Base-by-base conservation (phyloP, 2,329 filamentous ascomycete genomes). In the Xylariaceae sp. region DNA sequence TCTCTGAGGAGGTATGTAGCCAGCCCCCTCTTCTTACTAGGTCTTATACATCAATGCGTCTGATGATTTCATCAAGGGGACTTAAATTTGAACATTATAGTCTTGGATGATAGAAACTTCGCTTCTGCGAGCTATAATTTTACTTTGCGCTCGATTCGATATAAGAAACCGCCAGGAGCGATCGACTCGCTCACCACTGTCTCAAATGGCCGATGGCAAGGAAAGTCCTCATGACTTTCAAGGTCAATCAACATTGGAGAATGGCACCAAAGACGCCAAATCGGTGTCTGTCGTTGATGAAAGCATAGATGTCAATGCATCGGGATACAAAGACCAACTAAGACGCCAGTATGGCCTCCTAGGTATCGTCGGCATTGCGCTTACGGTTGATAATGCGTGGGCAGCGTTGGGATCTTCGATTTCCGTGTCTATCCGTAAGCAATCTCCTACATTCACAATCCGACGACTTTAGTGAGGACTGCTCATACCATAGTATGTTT, bases 301-400 rank as follows among this genome's bases (percentile, higher is more conserved):
- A 40, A 75, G 76, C 11, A 67, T 75, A 31, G 63, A 75, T n/a
- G 66, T 87, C 63, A 87, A 87, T 61, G 82, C 81, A 1, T 83
- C 83, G 2, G 83, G 84, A 6, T 82, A 87, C 66, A 73, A 72
- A 55, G 83, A 87, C 65, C 82, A 87, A 64, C 69, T 87, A 36
- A 77, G 79, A 51, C 75, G 83, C 14, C 84, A 87, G 61, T 87
- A 86, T 65, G 77, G 80, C 34, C 69, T 86, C 9, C 59, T 84
- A 43, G 79, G 77, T 46, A 77, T 86, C 40, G 81, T 81, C 47
- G 82, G 80, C 19, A 73, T 82, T 42, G 82, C 80, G 0, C 68
- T 86, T 46, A 85, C 81, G 1, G 80, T 84, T 19, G 83, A 84
- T 65, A 86, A 84, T 60, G 82, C 83, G 16, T 87, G 83, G 83